These are phyloP conservation scores for Heteromeles arbutifolia DNA, from an alignment of 306 rosid genomes.

Conservation along the genomic window DNA sequence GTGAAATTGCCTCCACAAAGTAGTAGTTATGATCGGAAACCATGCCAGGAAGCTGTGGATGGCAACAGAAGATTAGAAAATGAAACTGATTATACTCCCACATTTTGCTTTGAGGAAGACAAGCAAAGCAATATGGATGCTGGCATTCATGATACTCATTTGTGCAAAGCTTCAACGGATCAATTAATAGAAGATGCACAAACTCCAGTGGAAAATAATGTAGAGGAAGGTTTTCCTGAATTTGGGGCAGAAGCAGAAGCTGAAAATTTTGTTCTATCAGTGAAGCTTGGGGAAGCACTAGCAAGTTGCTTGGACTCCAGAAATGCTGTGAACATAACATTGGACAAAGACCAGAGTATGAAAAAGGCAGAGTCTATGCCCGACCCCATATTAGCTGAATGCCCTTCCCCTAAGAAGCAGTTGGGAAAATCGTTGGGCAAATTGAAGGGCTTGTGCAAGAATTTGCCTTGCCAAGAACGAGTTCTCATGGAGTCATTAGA, in stretches of 20 bases:
- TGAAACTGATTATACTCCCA: slow-evolving; percentile 8
- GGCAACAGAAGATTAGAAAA: not conserved
- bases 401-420: slow-evolving; percentile 23
- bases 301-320: slow-evolving; percentile 15
- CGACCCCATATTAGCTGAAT: slow-evolving; percentile 1
- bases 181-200: slow-evolving; percentile 20
- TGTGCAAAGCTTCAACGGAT: slow-evolving; percentile 10
- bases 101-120: slow-evolving; percentile 10
- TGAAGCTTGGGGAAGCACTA: slow-evolving; percentile 20
- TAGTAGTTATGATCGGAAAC: slow-evolving; percentile 10
- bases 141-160: slow-evolving; percentile 12
- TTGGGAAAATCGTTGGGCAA: slow-evolving; percentile 17
- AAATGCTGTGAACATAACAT: slow-evolving; percentile 3
- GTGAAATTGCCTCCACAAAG: slow-evolving; percentile 15
- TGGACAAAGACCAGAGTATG: slow-evolving; percentile 23
- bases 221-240: slow-evolving; percentile 5
- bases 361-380: slow-evolving; percentile 16
- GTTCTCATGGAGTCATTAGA: slow-evolving; percentile 26
- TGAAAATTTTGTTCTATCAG: slow-evolving; percentile 20
- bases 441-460: slow-evolving; percentile 26
- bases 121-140: slow-evolving; percentile 13
- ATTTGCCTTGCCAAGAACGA: slow-evolving; percentile 9
- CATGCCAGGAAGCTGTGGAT: slow-evolving; percentile 8
- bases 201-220: slow-evolving; percentile 4
- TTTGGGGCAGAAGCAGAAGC: slow-evolving; percentile 7